Conservation (phyloP, 148 eudicot species). For the Vaccinium myrtillus region DNA sequence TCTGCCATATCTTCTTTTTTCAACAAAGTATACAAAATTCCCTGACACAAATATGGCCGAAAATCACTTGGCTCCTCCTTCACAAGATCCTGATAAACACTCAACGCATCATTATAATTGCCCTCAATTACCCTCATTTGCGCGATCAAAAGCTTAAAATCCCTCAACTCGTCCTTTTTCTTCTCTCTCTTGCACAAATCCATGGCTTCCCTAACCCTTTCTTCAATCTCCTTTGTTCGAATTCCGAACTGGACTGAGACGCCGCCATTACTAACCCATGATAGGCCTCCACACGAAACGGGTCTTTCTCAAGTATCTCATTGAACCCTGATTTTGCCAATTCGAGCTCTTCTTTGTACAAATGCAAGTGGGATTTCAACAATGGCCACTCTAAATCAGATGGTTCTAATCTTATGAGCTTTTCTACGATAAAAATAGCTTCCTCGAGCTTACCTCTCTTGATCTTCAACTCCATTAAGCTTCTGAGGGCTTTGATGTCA, state of each 20-base stretch:
- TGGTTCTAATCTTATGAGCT: constrained; percentile 57
- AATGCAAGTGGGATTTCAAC: constrained; percentile 59
- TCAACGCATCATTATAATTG: constrained; percentile 65
- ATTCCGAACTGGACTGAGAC: constrained; percentile 37
- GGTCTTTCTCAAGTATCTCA: constrained; percentile 54
- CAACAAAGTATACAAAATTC: constrained; percentile 78
- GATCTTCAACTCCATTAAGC: constrained; percentile 56
- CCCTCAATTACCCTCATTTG: constrained; percentile 75
- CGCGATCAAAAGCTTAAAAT: constrained; percentile 74
- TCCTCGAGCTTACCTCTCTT: constrained; percentile 48
- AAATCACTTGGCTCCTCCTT: constrained; percentile 89
- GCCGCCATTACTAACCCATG: constrained; percentile 77
- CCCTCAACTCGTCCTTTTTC: constrained; percentile 60
- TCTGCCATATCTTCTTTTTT: constrained; percentile 74
- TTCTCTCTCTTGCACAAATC: constrained; percentile 56
- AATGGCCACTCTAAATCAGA: constrained; percentile 63
- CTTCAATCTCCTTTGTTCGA: constrained; percentile 41
- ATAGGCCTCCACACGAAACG: constrained; percentile 64
- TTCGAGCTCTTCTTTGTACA: constrained; percentile 45
- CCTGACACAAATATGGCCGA: constrained; percentile 91
- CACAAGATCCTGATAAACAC: constrained; percentile 69
- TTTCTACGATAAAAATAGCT: constrained; percentile 50
- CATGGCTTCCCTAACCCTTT: constrained; percentile 46
- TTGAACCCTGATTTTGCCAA: constrained; percentile 58
- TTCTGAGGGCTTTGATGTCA: constrained; percentile 39